phyloP scores from a whole-genome alignment of 2,329 filamentous ascomycete species.

The Claviceps fusiformis region DNA sequence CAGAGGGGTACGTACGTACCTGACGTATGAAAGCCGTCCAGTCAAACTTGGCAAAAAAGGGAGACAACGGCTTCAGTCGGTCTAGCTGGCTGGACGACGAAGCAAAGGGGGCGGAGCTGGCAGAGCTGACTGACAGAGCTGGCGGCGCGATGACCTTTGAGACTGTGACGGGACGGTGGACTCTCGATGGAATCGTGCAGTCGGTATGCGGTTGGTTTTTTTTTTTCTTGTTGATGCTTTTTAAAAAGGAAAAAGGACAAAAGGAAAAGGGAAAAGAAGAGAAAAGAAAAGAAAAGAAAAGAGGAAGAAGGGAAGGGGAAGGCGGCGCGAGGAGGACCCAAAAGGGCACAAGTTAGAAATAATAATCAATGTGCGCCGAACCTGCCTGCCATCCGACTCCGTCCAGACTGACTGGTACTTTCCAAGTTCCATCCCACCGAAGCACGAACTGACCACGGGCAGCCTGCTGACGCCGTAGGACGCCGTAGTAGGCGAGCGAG shows the following conservation, averaged over 20 bases:
- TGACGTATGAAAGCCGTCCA: constrained; percentile 13
- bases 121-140: constrained; percentile 35
- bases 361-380: constrained; percentile 9
- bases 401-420: too few species aligned
- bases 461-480: background rate
- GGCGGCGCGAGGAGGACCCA: constrained; percentile 17
- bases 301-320: constrained; percentile 9
- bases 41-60: constrained; percentile 6
- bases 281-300: too few species aligned
- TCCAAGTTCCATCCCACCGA: background rate
- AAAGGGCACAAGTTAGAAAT: constrained; percentile 11
- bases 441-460: background rate
- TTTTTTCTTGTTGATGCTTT: constrained; percentile 37
- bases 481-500: too few species aligned
- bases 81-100: constrained; percentile 12
- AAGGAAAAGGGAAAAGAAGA: too few species aligned
- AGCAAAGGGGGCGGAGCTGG: constrained; percentile 14
- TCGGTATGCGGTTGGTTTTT: constrained; percentile 34
- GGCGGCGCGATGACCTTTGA: constrained; percentile 36
- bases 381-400: background rate
- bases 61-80: constrained; percentile 11
- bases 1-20: constrained; percentile 17
- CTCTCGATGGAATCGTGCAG: constrained; percentile 39
- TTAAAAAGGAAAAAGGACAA: constrained; percentile 23
- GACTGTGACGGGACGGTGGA: constrained; percentile 51